Evolutionary conservation across 495 filamentous ascomycete genomes (phyloP), one percentile per base, ranked within the genome.

Genomic region (Penicillium ochrochloron): DNA sequence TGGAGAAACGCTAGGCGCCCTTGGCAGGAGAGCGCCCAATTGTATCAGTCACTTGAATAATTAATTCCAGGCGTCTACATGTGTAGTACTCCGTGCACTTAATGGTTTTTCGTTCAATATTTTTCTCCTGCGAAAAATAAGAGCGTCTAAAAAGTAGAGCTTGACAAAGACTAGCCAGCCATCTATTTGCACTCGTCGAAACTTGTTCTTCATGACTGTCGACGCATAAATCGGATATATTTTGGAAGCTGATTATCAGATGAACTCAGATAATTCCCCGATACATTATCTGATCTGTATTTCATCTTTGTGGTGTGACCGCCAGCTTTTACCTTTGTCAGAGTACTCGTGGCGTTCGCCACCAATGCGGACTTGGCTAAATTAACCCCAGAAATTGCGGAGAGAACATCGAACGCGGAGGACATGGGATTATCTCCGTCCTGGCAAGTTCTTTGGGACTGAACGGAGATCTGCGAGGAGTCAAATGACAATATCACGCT

Each of bases 361-460:
- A 46, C 42, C 10, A 46, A 9, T 2, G n/a, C 42, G 42, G 42
- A 46, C 1, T 46, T 19, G 42, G 42, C 42, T 46, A n/a, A 10
- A 46, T 46, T 21, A 21, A 46, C 42, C 42, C 42, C n/a, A 21
- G 42, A 46, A 21, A 46, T 46, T 46, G 42, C 42, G 42, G 42
- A 21, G 42, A 46, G 7, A 21, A 46, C 11, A 46, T 46, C 12
- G 42, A 46, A n/a, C 42, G 42, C 42, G 42, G 42, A 46, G 42
- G 42, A 21, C 7, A 8, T 15, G 42, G 42, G n/a, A 10, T 46
- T 1, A 46, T 10, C 17, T 46, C 42, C 42, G 42, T 46, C 42
- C 42, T 46, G n/a, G 19, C n/a, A 21, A 46, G 42, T 21, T 46
- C n/a, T 21, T 46, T 46, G 6, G 6, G 42, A 8, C 42, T 46